Conservation (phyloP, 2,329 filamentous ascomycete genomes). For the Scytalidium sp. region DNA sequence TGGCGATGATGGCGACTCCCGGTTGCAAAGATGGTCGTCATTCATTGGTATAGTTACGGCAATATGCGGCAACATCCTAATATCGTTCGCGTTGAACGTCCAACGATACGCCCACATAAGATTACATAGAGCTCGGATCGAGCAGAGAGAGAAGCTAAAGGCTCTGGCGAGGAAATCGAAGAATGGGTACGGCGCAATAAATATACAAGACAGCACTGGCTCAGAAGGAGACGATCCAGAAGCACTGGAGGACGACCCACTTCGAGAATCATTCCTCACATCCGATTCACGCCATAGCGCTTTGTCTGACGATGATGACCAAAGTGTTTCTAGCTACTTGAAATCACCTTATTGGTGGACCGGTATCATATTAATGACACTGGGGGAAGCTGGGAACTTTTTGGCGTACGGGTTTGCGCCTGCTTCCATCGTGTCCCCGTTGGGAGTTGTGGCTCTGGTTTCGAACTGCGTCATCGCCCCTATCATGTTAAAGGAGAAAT, state of each 20-base stretch:
- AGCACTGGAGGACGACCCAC: slow-evolving; percentile 46
- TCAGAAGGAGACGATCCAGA: slow-evolving; percentile 24
- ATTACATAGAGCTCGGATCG: slow-evolving; percentile 67
- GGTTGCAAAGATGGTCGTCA: slow-evolving; percentile 76
- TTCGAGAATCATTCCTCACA: slow-evolving; percentile 50
- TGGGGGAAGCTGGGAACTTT: slow-evolving; percentile 95
- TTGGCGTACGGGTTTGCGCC: slow-evolving; percentile 96
- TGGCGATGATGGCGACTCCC: slow-evolving; percentile 37
- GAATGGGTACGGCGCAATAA: slow-evolving; percentile 38
- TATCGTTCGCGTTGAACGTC: slow-evolving; percentile 92
- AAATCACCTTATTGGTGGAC: slow-evolving; percentile 95
- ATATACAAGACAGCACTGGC: slow-evolving; percentile 31
- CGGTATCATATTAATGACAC: slow-evolving; percentile 86
- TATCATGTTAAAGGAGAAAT: slow-evolving; percentile 86
- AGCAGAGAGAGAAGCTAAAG: slow-evolving; percentile 52
- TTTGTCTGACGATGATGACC: slow-evolving; percentile 29
- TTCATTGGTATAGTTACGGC: slow-evolving; percentile 93
- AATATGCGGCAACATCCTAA: slow-evolving; percentile 88
- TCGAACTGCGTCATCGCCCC: slow-evolving; percentile 98
- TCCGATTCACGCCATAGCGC: slow-evolving; percentile 36
- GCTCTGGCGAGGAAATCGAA: slow-evolving; percentile 36
- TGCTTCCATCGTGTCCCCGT: slow-evolving; percentile 92
- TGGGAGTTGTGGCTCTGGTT: slow-evolving; percentile 94
- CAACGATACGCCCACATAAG: slow-evolving; percentile 93
- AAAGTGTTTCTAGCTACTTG: slow-evolving; percentile 65